Conservation (phyloP, 768 basidiomycete species). For the Dioszegia crocea region DNA sequence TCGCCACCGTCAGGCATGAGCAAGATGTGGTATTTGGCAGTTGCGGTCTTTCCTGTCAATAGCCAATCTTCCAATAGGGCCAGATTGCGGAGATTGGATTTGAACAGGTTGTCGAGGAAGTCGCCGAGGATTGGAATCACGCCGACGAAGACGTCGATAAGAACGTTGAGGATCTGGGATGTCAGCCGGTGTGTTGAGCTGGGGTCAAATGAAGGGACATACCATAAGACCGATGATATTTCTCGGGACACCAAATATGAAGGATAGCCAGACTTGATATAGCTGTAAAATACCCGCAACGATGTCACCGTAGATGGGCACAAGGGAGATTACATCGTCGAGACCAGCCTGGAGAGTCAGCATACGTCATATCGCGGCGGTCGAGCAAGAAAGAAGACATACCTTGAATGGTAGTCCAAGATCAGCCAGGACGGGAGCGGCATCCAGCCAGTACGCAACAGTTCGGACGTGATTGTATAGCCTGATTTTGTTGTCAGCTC, state of each 20-base stretch:
- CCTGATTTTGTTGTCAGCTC: constrained; percentile 16
- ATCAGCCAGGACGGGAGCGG: constrained; percentile 45
- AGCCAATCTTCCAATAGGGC: constrained; percentile 42
- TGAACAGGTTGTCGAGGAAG: constrained; percentile 49
- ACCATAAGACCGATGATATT: constrained; percentile 43
- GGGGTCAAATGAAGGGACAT: constrained; percentile 5
- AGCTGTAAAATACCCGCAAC: constrained; percentile 44
- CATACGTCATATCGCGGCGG: neutral
- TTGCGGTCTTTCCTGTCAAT: constrained; percentile 15
- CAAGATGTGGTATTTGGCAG: constrained; percentile 40
- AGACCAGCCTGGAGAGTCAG: constrained; percentile 38
- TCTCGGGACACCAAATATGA: constrained; percentile 40
- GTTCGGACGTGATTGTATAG: constrained; percentile 49
- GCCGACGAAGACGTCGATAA: constrained; percentile 44
- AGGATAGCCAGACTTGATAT: constrained; percentile 47
- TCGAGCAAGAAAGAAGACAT: constrained; percentile 7
- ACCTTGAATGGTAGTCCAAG: constrained; percentile 49
- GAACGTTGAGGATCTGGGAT: constrained; percentile 36
- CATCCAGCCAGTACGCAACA: constrained; percentile 49
- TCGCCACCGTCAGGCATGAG: constrained; percentile 46
- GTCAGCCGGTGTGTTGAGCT: neutral
- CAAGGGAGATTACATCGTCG: constrained; percentile 48
- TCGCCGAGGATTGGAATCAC: constrained; percentile 48
- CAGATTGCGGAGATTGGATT: constrained; percentile 47
- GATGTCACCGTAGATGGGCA: constrained; percentile 48